Conservation (phyloP, 257 asterid species). For the Ehretia macrophylla region DNA sequence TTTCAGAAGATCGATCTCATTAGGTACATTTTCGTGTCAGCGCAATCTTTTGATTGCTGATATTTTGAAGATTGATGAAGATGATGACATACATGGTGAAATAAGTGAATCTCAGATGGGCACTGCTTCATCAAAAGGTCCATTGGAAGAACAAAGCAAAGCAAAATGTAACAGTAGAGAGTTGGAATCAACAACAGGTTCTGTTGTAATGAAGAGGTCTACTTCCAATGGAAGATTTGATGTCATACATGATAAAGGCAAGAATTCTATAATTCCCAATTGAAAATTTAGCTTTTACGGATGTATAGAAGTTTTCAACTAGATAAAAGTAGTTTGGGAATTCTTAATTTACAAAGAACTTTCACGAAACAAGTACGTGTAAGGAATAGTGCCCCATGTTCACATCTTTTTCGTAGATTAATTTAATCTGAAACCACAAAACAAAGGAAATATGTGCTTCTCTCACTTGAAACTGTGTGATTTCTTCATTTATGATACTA, state of each 20-base stretch:
- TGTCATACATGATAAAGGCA: constrained; percentile 39
- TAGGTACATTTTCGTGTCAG: neutral
- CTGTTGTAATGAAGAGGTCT: constrained; percentile 42
- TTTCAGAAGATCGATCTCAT: constrained; percentile 2
- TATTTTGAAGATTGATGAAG: constrained; percentile 30
- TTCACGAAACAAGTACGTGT: constrained; percentile 1
- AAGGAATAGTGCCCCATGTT: neutral
- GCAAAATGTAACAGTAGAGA: constrained; percentile 6
- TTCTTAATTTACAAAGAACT: constrained; percentile 2
- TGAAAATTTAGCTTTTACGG: constrained; percentile 16
- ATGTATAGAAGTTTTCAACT: no score
- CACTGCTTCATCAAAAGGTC: constrained; percentile 31
- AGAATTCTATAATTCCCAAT: constrained; percentile 25
- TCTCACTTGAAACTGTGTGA: no score
- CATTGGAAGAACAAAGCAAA: constrained; percentile 10
- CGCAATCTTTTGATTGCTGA: constrained; percentile 28
- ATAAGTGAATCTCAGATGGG: constrained; percentile 2
- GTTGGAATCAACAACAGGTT: constrained; percentile 21
- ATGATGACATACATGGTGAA: constrained; percentile 20
- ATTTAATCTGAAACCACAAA: neutral
- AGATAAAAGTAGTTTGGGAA: constrained; percentile 3
- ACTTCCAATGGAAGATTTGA: constrained; percentile 41
- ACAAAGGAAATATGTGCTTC: no score
- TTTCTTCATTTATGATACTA: no score
- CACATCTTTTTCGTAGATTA: neutral